Evolutionary conservation across 2,329 filamentous ascomycete genomes (phyloP).

Genomic region (Nemania sp.): DNA sequence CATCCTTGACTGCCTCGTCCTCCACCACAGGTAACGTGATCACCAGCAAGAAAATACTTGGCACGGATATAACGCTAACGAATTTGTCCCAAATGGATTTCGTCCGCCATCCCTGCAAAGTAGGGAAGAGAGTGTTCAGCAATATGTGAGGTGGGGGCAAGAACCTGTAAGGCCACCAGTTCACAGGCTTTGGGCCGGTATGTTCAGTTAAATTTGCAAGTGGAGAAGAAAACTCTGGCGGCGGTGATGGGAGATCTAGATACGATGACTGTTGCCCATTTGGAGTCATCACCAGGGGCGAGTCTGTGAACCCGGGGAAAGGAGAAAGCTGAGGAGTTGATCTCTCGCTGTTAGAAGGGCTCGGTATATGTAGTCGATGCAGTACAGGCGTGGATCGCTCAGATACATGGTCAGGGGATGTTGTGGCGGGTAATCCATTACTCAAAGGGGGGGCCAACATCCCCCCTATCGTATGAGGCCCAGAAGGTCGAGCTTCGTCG

Average conservation of each 20-base stretch:
- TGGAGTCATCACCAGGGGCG: conserved; percentile 52
- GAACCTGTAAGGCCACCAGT: conserved; percentile 81
- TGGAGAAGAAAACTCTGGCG: conserved; percentile 49
- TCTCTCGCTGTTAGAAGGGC: conserved; percentile 48
- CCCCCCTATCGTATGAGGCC: conserved; percentile 38
- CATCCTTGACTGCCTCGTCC: conserved; percentile 60
- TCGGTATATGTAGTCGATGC: conserved; percentile 53
- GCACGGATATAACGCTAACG: conserved; percentile 80
- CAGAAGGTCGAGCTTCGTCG: conserved; percentile 30
- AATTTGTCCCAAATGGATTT: conserved; percentile 87
- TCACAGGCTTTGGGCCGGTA: conserved; percentile 54
- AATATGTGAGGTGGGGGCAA: conserved; percentile 75
- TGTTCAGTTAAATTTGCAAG: conserved; percentile 50
- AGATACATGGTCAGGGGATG: conserved; percentile 22
- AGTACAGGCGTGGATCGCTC: conserved; percentile 36
- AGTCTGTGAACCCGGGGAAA: conserved; percentile 72
- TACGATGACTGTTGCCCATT: conserved; percentile 54
- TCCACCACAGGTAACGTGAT: conserved; percentile 93
- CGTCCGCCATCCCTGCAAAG: conserved; percentile 76
- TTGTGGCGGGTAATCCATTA: conserved; percentile 27
- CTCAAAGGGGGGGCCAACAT: conserved; percentile 39
- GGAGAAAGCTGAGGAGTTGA: conserved; percentile 60
- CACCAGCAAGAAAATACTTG: conserved; percentile 86
- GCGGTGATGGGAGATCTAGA: conserved; percentile 58
- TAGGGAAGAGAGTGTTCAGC: conserved; percentile 80